A percentile compares a stretch with the other conserved stretches of the same genome.
Conservation (phyloP, 495 filamentous ascomycete genomes). For the Annulohypoxylon bovei region DNA sequence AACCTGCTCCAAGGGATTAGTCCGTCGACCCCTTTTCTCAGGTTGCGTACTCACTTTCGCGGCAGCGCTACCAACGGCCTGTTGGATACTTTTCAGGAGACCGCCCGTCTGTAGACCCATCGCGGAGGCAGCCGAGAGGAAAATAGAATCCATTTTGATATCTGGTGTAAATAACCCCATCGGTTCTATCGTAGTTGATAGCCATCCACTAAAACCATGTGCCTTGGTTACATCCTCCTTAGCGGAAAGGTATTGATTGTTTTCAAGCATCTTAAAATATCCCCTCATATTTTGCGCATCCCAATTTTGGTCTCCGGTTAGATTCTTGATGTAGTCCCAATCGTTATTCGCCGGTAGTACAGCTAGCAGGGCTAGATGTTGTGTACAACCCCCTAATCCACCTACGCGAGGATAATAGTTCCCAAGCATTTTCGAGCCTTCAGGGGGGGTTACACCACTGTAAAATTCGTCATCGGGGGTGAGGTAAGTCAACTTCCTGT, state of each 20-base stretch:
- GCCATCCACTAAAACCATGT: conserved; percentile 70
- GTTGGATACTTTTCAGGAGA: conserved; percentile 1
- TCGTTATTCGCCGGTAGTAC: conserved; percentile 56
- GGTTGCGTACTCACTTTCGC: conserved; percentile 7
- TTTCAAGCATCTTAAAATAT: conserved; percentile 62
- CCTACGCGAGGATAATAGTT: conserved; percentile 61
- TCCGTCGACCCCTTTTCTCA: neutral
- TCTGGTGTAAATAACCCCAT: conserved; percentile 61
- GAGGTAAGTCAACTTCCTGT: conserved; percentile 56
- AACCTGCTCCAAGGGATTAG: conserved; percentile 14
- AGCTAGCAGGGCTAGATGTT: conserved; percentile 60
- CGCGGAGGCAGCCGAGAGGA: conserved; percentile 62
- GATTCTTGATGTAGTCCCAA: conserved; percentile 57
- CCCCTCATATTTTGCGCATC: conserved; percentile 58
- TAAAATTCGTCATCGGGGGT: conserved; percentile 48
- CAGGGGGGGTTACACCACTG: conserved; percentile 51
- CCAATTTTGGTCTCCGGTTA: conserved; percentile 63
- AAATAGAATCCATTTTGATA: conserved; percentile 59
- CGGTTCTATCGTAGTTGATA: conserved; percentile 60
- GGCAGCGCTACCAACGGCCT: conserved; percentile 13
- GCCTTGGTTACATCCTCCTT: conserved; percentile 35
- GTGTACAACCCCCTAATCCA: conserved; percentile 60
- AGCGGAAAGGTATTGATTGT: conserved; percentile 60
- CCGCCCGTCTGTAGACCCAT: conserved; percentile 51
- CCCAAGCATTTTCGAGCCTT: conserved; percentile 56